Conservation (phyloP, 1,284 basidiomycete genomes). For the Cystobasidium slooffiae region DNA sequence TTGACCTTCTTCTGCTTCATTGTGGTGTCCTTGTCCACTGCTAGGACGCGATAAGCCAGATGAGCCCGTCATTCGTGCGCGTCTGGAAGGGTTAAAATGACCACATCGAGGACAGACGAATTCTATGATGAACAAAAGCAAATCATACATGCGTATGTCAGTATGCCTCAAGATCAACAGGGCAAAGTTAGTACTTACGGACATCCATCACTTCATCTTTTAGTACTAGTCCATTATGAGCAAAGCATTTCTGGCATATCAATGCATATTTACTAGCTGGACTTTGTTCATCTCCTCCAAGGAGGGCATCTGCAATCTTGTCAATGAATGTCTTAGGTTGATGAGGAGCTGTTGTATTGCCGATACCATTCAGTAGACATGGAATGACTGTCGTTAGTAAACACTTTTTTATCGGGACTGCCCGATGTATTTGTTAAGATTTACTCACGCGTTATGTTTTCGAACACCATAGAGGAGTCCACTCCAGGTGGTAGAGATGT, state of each 20-base stretch:
- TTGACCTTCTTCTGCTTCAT: background rate
- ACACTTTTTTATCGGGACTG: conserved; percentile 88
- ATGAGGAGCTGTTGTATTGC: too few relatives aligned
- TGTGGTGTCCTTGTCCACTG: conserved; percentile 4
- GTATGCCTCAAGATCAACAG: background rate
- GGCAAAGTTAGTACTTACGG: conserved; percentile 65
- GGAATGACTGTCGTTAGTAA: conserved; percentile 62
- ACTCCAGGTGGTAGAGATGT: background rate
- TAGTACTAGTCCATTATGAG: conserved; percentile 91
- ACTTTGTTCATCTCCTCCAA: conserved; percentile 56
- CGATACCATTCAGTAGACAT: too few relatives aligned
- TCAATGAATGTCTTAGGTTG: conserved; percentile 54
- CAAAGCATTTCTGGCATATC: conserved; percentile 89
- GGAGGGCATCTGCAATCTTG: conserved; percentile 58
- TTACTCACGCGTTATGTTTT: conserved; percentile 26
- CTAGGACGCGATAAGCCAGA: conserved; percentile 15
- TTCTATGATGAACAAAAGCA: conserved; percentile 60
- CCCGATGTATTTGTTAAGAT: conserved; percentile 59
- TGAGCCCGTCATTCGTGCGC: conserved; percentile 50
- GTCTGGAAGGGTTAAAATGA: conserved; percentile 68
- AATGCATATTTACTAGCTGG: conserved; percentile 76
- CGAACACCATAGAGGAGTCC: background rate
- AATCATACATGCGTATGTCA: background rate
- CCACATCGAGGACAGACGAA: conserved; percentile 76
- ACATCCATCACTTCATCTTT: conserved; percentile 86